Conservation (phyloP, 768 basidiomycete genomes). For the Amanita fuliginea region DNA sequence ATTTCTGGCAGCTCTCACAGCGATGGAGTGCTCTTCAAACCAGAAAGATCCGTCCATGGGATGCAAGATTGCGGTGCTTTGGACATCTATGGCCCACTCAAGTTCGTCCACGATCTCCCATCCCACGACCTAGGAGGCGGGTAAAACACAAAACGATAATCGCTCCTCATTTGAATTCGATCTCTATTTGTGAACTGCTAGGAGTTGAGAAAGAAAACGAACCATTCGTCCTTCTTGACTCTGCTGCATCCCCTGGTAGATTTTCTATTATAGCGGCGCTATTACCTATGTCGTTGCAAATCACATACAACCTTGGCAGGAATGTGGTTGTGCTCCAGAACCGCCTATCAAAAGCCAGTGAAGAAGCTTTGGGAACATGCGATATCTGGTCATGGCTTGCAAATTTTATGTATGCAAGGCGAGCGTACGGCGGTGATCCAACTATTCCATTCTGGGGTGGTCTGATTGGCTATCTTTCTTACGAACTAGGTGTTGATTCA, state of each 20-base stretch:
- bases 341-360: slow-evolving; percentile 19
- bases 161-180: slow-evolving; percentile 28
- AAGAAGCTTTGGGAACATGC: slow-evolving; percentile 32
- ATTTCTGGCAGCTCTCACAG: slow-evolving; percentile 65
- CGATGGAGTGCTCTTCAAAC: slow-evolving; percentile 36
- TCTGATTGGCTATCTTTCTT: slow-evolving; percentile 66
- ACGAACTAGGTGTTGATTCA: slow-evolving; percentile 62
- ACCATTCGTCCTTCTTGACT: slow-evolving; percentile 68
- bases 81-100: slow-evolving; percentile 48
- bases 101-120: slow-evolving; percentile 15
- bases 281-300: slow-evolving; percentile 38
- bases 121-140: slow-evolving; percentile 11
- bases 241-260: slow-evolving; percentile 63
- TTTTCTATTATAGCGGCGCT: slow-evolving; percentile 64
- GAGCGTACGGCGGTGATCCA: slow-evolving; percentile 33
- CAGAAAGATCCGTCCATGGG: slow-evolving; percentile 32
- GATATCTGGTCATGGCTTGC: slow-evolving; percentile 72
- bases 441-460: slow-evolving; percentile 80
- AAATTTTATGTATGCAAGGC: slow-evolving; percentile 49
- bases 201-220: slow-evolving; percentile 44
- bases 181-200: slow-evolving; percentile 48
- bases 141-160: slow-evolving; percentile 28
- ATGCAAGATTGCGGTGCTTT: slow-evolving; percentile 23
- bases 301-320: slow-evolving; percentile 48
- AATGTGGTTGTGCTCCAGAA: slow-evolving; percentile 30